Conservation (phyloP, 2,329 filamentous ascomycete species). For the Passalora sequoiae region DNA sequence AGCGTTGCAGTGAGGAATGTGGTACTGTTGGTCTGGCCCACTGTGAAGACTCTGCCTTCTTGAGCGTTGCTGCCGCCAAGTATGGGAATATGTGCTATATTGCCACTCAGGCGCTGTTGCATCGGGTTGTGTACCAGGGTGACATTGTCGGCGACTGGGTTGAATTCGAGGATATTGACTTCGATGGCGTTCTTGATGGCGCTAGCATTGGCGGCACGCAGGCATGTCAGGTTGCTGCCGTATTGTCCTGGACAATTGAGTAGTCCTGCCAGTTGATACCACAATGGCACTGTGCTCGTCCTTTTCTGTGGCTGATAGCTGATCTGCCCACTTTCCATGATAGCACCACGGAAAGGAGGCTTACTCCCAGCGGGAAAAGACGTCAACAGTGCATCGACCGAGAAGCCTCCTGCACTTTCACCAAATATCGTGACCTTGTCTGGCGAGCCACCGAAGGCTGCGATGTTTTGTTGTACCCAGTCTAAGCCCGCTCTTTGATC, state of each 20-base stretch:
- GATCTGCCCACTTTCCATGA: slow-evolving; percentile 31
- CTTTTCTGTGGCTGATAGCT: slow-evolving; percentile 22
- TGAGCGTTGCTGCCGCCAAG: slow-evolving; percentile 34
- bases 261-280: slow-evolving; percentile 24
- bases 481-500: slow-evolving; percentile 36
- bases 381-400: slow-evolving; percentile 32
- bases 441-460: slow-evolving; percentile 35
- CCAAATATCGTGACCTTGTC: slow-evolving; percentile 37
- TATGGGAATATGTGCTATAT: slow-evolving; percentile 34
- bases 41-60: slow-evolving; percentile 34
- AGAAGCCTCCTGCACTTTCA: slow-evolving; percentile 32
- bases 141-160: slow-evolving; percentile 31
- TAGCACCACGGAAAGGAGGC: slow-evolving; percentile 34
- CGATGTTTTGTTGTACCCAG: slow-evolving; percentile 37
- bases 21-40: slow-evolving; percentile 27
- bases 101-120: slow-evolving; percentile 24
- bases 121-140: slow-evolving; percentile 31
- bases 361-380: slow-evolving; percentile 23
- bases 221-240: slow-evolving; percentile 27
- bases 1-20: slow-evolving; percentile 17
- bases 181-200: slow-evolving; percentile 32
- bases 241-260: slow-evolving; percentile 29
- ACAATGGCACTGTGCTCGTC: slow-evolving; percentile 19
- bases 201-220: slow-evolving; percentile 30
- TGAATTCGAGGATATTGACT: slow-evolving; percentile 29